These are phyloP conservation scores for Gyromitra esculenta DNA, from an alignment of 2,329 filamentous ascomycete genomes.

Conservation along the genomic window DNA sequence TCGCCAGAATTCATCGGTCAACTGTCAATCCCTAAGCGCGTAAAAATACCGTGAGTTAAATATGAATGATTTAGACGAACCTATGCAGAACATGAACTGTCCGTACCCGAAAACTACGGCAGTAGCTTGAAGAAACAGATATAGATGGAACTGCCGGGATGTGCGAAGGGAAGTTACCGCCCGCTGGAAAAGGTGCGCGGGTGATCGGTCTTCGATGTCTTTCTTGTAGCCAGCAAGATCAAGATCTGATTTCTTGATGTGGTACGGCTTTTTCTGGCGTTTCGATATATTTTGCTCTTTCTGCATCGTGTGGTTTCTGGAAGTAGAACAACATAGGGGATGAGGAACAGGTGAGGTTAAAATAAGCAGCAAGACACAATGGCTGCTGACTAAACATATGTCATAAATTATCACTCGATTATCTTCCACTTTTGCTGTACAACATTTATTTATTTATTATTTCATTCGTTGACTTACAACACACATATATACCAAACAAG, in stretches of 20 bases:
- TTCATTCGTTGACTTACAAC: neutral
- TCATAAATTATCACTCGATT: constrained; percentile 43
- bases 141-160: constrained; percentile 58
- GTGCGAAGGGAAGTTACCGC: constrained; percentile 53
- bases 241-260: constrained; percentile 59
- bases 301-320: constrained; percentile 37
- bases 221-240: constrained; percentile 59
- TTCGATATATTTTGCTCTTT: constrained; percentile 55
- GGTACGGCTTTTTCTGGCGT: constrained; percentile 58
- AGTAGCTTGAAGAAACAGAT: constrained; percentile 57
- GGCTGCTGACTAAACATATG: constrained; percentile 44
- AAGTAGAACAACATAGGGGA: constrained; percentile 16
- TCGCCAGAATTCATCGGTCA: constrained; percentile 9
- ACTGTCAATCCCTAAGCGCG: constrained; percentile 16
- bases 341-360: constrained; percentile 42
- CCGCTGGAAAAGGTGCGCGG: constrained; percentile 56
- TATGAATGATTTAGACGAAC: constrained; percentile 50
- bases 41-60: constrained; percentile 2
- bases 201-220: constrained; percentile 58
- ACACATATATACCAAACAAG: constrained; percentile 26
- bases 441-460: constrained; percentile 9
- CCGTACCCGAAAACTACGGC: constrained; percentile 57
- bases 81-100: constrained; percentile 58
- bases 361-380: constrained; percentile 40
- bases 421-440: constrained; percentile 13